Evolutionary conservation across 1,139 yeast genomes (phyloP).

Genomic region (Yamadazyma atmosphaerica): DNA sequence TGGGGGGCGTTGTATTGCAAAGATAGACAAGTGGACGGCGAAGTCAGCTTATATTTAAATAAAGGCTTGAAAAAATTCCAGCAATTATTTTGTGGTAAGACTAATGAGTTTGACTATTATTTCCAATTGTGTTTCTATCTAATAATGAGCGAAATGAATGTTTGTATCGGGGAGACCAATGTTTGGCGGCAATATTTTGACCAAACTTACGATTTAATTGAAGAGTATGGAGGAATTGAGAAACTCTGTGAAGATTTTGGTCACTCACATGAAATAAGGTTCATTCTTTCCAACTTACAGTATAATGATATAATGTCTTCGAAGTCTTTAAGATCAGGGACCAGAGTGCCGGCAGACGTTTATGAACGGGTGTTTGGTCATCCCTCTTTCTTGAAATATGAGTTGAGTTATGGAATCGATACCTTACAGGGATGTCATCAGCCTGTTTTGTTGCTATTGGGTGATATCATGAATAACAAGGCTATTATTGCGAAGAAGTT

Average conservation of each 20-base stretch:
- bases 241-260: slow-evolving; percentile 15
- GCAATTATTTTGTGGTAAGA: neutral
- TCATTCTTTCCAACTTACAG: slow-evolving; percentile 22
- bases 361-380: slow-evolving; percentile 15
- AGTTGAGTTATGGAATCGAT: slow-evolving; percentile 20
- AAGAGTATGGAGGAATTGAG: slow-evolving; percentile 54
- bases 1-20: slow-evolving; percentile 35
- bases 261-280: slow-evolving; percentile 21
- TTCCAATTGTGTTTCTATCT: slow-evolving; percentile 23
- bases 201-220: slow-evolving; percentile 40
- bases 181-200: slow-evolving; percentile 30
- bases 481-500: slow-evolving; percentile 5
- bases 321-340: slow-evolving; percentile 17
- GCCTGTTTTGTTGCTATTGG: slow-evolving; percentile 19
- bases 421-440: slow-evolving; percentile 24
- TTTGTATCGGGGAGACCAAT: slow-evolving; percentile 42
- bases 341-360: slow-evolving; percentile 16
- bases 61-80: slow-evolving; percentile 6
- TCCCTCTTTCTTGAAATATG: slow-evolving; percentile 4
- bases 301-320: slow-evolving; percentile 24
- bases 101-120: slow-evolving; percentile 9
- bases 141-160: slow-evolving; percentile 24
- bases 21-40: slow-evolving; percentile 11
- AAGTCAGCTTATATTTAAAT: slow-evolving; percentile 6
- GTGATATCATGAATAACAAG: slow-evolving; percentile 20